Conservation (phyloP, 257 asterid species). For the Coffea canephora region DNA sequence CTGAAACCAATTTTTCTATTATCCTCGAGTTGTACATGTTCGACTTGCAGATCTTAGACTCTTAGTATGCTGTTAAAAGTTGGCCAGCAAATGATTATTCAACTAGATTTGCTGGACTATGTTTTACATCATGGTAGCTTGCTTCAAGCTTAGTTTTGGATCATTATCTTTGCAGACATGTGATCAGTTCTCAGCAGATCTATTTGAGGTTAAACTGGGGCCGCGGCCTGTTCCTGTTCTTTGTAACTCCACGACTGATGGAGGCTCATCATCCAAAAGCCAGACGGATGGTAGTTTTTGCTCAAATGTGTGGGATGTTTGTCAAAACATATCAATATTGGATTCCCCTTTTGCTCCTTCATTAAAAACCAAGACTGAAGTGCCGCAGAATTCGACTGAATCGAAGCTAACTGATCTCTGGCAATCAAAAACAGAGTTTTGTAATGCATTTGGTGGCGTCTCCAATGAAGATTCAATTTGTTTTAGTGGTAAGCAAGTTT, state of each 20-base stretch:
- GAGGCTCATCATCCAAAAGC: constrained; percentile 39
- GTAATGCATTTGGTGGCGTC: constrained; percentile 66
- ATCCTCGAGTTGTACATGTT: not conserved
- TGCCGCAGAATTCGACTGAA: constrained; percentile 40
- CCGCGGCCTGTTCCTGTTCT: constrained; percentile 63
- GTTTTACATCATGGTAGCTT: not conserved
- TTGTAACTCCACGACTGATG: constrained; percentile 55
- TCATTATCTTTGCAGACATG: constrained; percentile 51
- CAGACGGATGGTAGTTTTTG: constrained; percentile 49
- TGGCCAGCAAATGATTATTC: not conserved
- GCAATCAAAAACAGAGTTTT: constrained; percentile 70
- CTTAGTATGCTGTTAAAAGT: not conserved
- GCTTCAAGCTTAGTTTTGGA: not conserved
- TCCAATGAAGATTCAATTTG: constrained; percentile 44
- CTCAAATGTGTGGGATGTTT: constrained; percentile 71
- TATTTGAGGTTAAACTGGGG: constrained; percentile 44
- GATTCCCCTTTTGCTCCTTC: constrained; percentile 88
- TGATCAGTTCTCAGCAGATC: constrained; percentile 79
- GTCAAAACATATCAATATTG: constrained; percentile 47
- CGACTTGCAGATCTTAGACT: not conserved
- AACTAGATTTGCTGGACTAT: too few species aligned
- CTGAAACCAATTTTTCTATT: too few species aligned
- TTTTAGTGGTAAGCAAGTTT: constrained; percentile 56
- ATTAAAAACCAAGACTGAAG: constrained; percentile 50
- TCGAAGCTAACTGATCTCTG: constrained; percentile 73